These are phyloP conservation scores for Blumeria graminis DNA, from an alignment of 2,329 filamentous ascomycete species.

Conservation along the genomic window DNA sequence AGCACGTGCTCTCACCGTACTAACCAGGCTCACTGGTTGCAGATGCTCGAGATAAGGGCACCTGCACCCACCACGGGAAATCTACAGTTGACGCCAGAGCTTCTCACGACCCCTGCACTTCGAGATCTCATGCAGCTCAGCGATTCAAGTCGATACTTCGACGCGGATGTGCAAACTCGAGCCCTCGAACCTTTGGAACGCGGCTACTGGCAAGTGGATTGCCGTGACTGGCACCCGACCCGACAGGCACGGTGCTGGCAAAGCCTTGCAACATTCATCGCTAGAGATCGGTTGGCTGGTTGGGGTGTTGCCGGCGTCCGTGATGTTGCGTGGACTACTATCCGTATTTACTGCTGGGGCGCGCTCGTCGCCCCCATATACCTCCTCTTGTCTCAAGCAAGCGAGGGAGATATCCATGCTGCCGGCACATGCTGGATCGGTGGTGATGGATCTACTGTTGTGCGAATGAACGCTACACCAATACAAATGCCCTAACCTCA, in stretches of 20 bases:
- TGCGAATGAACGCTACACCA: too few relatives aligned
- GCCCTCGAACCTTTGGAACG: conserved; percentile 36
- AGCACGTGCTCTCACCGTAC: too few relatives aligned
- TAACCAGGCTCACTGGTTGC: neutral
- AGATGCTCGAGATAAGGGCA: conserved; percentile 24
- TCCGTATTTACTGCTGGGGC: conserved; percentile 61
- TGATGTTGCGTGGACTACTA: conserved; percentile 17
- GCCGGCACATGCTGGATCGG: conserved; percentile 42
- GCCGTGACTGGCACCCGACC: conserved; percentile 24
- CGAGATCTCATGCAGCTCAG: conserved; percentile 24
- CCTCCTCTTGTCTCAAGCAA: conserved; percentile 49
- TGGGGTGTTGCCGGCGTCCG: conserved; percentile 41
- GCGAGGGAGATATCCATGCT: conserved; percentile 33
- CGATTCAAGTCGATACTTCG: conserved; percentile 27
- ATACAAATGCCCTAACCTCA: too few relatives aligned
- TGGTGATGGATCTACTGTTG: conserved; percentile 19
- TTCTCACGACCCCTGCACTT: conserved; percentile 33
- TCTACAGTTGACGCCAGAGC: conserved; percentile 20
- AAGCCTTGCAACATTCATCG: conserved; percentile 34
- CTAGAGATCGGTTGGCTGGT: conserved; percentile 28
- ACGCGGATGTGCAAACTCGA: conserved; percentile 18
- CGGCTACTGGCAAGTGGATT: conserved; percentile 52
- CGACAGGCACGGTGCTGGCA: conserved; percentile 33
- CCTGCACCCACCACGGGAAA: conserved; percentile 27
- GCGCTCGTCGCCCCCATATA: conserved; percentile 49